Conservation (phyloP, 768 basidiomycete species). For the Cystofilobasidium capitatum region DNA sequence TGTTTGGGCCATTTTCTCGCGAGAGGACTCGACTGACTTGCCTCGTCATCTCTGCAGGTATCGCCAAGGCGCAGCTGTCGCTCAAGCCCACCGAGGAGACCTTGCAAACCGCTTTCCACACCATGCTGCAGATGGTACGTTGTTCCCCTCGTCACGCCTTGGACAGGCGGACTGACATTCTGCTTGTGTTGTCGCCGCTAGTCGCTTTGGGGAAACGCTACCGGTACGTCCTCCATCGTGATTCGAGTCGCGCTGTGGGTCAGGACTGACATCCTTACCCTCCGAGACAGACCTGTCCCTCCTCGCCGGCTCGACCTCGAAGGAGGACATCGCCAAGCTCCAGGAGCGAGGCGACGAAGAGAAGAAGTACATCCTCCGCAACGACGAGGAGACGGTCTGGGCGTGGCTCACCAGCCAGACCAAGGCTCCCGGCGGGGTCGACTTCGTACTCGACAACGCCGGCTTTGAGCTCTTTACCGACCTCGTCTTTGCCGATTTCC, state of each 20-base stretch:
- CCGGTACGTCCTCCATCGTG: slow-evolving; percentile 40
- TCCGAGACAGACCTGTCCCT: slow-evolving; percentile 91
- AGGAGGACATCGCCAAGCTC: slow-evolving; percentile 68
- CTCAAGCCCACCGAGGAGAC: slow-evolving; percentile 46
- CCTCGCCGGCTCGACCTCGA: slow-evolving; percentile 59
- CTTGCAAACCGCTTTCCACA: slow-evolving; percentile 58
- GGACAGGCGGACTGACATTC: slow-evolving; percentile 46
- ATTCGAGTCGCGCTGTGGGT: background rate
- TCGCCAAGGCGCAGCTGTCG: slow-evolving; percentile 44
- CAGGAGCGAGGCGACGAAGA: slow-evolving; percentile 70
- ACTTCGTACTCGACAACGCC: slow-evolving; percentile 87
- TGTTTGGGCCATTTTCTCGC: slow-evolving; percentile 6
- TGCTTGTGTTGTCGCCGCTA: background rate
- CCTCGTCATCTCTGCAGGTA: slow-evolving; percentile 46
- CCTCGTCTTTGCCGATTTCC: slow-evolving; percentile 65
- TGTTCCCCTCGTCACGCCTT: background rate
- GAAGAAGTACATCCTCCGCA: slow-evolving; percentile 68
- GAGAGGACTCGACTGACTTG: slow-evolving; percentile 34
- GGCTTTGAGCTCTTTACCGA: slow-evolving; percentile 96
- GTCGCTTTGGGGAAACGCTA: slow-evolving; percentile 77
- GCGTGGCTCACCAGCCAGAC: slow-evolving; percentile 45
- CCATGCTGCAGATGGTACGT: slow-evolving; percentile 68
- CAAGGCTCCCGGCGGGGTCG: slow-evolving; percentile 50
- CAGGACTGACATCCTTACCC: slow-evolving; percentile 41
- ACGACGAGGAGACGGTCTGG: slow-evolving; percentile 73